Percentiles rank a stretch among this genome's conserved stretches.
phyloP scores from a whole-genome alignment of 2,329 filamentous ascomycete species.

The Talaromyces rugulosus region DNA sequence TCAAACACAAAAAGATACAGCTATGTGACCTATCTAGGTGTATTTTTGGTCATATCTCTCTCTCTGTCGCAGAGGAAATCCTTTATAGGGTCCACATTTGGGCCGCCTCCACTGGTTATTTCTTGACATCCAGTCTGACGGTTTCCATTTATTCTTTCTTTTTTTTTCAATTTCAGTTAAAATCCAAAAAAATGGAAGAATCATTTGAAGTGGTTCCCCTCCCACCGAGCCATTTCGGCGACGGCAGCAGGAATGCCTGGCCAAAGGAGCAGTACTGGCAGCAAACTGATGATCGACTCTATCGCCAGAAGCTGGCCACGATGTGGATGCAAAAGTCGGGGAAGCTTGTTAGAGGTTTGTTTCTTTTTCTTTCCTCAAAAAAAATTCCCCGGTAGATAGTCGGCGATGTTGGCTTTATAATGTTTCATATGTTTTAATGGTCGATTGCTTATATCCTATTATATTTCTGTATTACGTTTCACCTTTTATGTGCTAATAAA shows the following conservation, averaged over 20 bases:
- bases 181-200: neutral
- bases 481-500: neutral
- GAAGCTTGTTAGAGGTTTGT: conserved; percentile 33
- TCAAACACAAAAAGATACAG: neutral
- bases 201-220: conserved; percentile 25
- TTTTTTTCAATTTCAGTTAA: neutral
- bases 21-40: neutral
- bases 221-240: conserved; percentile 28
- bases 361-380: neutral
- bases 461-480: neutral
- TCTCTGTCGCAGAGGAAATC: neutral
- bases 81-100: neutral
- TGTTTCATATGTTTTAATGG: neutral
- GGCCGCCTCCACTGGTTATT: neutral
- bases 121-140: neutral
- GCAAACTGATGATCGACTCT: conserved; percentile 38
- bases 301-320: conserved; percentile 45
- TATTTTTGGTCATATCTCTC: neutral
- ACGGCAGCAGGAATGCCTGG: conserved; percentile 35
- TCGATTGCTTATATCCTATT: neutral
- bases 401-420: neutral
- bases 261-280: conserved; percentile 32
- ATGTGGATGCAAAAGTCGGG: conserved; percentile 46
- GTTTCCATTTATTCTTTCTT: neutral
- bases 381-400: neutral